Base-by-base conservation (phyloP, 495 filamentous ascomycete species). In the Xylaria scruposa region DNA sequence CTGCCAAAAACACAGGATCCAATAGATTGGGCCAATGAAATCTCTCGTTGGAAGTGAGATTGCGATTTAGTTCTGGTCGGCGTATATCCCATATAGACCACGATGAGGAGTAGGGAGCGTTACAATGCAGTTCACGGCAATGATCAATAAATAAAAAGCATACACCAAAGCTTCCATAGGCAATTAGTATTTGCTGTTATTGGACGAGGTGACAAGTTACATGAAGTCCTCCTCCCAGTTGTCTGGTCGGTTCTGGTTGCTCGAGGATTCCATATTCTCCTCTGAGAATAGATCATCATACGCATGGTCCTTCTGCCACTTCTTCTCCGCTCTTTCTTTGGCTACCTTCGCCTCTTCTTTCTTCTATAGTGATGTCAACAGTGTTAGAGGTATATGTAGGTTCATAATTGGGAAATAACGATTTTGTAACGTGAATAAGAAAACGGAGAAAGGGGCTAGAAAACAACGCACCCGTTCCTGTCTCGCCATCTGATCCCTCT, bases 261-360 rank as follows among this genome's bases (percentile, higher is more conserved):
- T 92, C 46, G 87, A 87, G 29, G 78, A 78, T 40, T 85, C 89
- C 79, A 91, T 80, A 72, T 90, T 90, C 67, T 91, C 90, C 70
- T 92, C 91, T 24, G 87, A 85, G 73, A 92, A 90, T 42, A 94
- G 73, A 53, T 97, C 95, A 80, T 97, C 97, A 81, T 97, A 98
- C 3, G 93, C 95, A 83, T 97, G 94, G 42, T 97, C 94, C 79
- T 94, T 93, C 83, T 97, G 92, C 88, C 90, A 97, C 78, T 95
- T 97, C 83, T 94, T 88, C 83, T 97, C 91, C 77, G 90, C 90
- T 44, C 92, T 81, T 81, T 97, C 95, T 80, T 93, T 88, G 63
- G 89, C 87, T 66, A 96, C 83, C 72, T 87, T 84, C 65, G 90
- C 93, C 66, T 98, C 96, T 80, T 94, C 91, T 68, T 92, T 92